Base-by-base conservation (phyloP, 371 early-diverging fungal species). In the Mortierella sp. region DNA sequence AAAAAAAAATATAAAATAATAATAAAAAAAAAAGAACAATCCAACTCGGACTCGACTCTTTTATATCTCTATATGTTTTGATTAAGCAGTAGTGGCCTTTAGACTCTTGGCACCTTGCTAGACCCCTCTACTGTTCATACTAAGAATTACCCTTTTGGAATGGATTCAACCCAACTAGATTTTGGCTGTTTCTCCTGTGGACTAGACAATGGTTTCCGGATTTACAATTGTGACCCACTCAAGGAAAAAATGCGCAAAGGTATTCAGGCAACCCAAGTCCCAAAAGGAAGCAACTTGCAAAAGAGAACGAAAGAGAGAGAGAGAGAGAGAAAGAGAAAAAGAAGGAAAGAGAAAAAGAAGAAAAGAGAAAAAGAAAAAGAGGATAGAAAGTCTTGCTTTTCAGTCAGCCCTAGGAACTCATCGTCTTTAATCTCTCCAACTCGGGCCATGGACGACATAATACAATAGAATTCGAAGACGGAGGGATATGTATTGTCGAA, bases 161-260 rank as follows among this genome's bases (percentile, higher is more conserved):
- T n/a, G n/a, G n/a, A n/a, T n/a, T n/a, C n/a, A n/a, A n/a, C n/a
- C 30, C 26, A 4, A 1, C 45, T 68, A 84, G 97, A 98, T 81
- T 95, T 88, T 80, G 93, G 94, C 60, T 99, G 98, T 84, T 92
- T 99, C 66, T 92, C 97, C 11, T 91, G 95, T n/a, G 98, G 98
- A 14, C 89, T 95, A 2, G 90, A 94, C 65, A 86, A 83, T 47
- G 97, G 98, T 0, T 97, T 97, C 83, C 86, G 92, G 72, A 95
- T 98, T 52, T 98, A 90, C 84, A 98, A 97, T 83, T 92, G 94
- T 80, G 97, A 98, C 75, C 98, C 99, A 9, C 81, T 93, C 58
- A 89, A 91, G 66, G 92, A 94, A 81, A 93, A 93, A 75, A 91
- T 91, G 85, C 87, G 92, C 48, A 88, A 91, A 72, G 94, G 93